These are phyloP conservation scores for Kodamaea sp. DNA, from an alignment of 1,139 yeast species.

Conservation along the genomic window DNA sequence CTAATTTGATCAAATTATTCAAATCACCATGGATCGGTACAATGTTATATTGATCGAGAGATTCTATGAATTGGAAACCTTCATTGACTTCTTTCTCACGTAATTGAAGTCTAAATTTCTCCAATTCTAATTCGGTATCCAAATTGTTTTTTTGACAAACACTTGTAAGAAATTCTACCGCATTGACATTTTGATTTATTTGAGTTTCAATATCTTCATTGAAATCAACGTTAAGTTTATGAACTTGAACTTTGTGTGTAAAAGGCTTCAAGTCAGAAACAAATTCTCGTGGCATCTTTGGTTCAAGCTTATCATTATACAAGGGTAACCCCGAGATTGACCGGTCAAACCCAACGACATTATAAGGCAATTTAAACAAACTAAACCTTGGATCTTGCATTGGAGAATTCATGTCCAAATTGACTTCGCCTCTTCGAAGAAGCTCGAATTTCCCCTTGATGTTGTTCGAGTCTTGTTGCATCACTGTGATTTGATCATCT, in stretches of 20 bases:
- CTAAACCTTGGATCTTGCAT: slow-evolving; percentile 29
- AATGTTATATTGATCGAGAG: slow-evolving; percentile 27
- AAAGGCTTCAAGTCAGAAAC: slow-evolving; percentile 38
- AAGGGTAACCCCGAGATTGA: slow-evolving; percentile 41
- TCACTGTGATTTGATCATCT: slow-evolving; percentile 30
- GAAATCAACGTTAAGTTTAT: slow-evolving; percentile 40
- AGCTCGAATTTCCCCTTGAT: slow-evolving; percentile 35
- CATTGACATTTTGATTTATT: too few relatives aligned
- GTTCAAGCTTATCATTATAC: slow-evolving; percentile 22
- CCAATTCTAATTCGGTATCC: too few relatives aligned
- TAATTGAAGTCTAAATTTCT: too few relatives aligned
- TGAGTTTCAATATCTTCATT: slow-evolving; percentile 21
- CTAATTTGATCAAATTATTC: slow-evolving; percentile 26
- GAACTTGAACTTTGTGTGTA: slow-evolving; percentile 29
- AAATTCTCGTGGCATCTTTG: slow-evolving; percentile 35
- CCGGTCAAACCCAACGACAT: slow-evolving; percentile 45
- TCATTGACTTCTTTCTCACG: too few relatives aligned
- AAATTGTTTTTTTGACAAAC: too few relatives aligned
- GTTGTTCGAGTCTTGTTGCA: slow-evolving; percentile 38
- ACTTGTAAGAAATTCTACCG: too few relatives aligned
- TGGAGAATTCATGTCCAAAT: slow-evolving; percentile 21
- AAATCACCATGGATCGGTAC: slow-evolving; percentile 21
- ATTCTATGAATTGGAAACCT: slow-evolving; percentile 19
- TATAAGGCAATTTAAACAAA: slow-evolving; percentile 34
- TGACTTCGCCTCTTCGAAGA: slow-evolving; percentile 31